phyloP scores from a whole-genome alignment of 176 grass and related monocot genomes.

The Eremochloa ophiuroides region DNA sequence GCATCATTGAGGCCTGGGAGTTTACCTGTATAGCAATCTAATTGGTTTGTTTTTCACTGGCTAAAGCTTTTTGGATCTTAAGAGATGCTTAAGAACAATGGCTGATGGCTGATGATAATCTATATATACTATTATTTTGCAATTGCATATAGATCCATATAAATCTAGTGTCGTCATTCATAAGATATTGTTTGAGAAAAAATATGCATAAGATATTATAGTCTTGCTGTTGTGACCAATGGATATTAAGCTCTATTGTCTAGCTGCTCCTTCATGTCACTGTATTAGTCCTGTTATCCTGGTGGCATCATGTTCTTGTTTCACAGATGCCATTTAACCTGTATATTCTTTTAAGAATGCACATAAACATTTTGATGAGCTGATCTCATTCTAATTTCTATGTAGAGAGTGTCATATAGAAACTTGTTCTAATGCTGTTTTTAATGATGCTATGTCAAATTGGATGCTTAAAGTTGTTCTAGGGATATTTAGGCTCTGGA shows the following conservation, averaged over 20 bases:
- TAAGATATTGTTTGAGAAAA: not conserved
- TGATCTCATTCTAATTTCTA: not conserved
- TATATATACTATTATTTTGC: not conserved
- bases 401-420: not conserved
- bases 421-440: not conserved
- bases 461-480: not conserved
- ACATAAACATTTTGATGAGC: constrained; percentile 1
- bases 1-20: not conserved
- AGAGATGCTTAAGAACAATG: not conserved
- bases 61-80: not conserved
- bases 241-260: not conserved
- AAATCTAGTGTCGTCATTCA: not conserved
- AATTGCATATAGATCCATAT: not conserved
- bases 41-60: constrained; percentile 8
- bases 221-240: constrained; percentile 9
- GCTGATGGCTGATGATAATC: not conserved
- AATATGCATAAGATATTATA: not conserved
- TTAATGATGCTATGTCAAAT: not conserved
- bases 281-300: not conserved
- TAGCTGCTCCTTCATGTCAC: not conserved
- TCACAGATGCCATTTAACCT: not conserved
- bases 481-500: not conserved
- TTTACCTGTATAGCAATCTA: constrained; percentile 8
- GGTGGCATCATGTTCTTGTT: constrained; percentile 1
- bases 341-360: not conserved